These are phyloP conservation scores for Solanum hybrid DNA, from an alignment of 305 asterid species.

Conservation along the genomic window DNA sequence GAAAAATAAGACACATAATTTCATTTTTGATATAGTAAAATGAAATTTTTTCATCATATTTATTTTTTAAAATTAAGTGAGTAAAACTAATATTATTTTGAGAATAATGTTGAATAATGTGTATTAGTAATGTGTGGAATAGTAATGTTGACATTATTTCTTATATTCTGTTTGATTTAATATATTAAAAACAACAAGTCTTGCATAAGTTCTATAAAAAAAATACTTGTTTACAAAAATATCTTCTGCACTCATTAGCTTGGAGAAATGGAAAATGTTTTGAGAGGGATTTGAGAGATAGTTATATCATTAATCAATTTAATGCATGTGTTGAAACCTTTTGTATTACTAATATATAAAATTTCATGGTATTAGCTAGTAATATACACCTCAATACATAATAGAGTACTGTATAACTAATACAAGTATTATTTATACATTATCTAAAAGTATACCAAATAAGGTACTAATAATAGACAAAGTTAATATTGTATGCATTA, in stretches of 20 bases:
- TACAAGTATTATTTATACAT: not conserved
- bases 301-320: too few species aligned
- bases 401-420: not conserved
- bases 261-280: not conserved
- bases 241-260: not conserved
- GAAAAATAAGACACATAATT: not conserved
- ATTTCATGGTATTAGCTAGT: not conserved
- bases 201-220: not conserved
- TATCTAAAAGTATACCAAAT: not conserved
- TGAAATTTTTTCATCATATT: not conserved
- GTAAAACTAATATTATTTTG: not conserved
- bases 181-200: not conserved
- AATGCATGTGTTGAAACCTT: not conserved
- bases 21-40: not conserved
- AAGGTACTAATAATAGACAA: too few species aligned
- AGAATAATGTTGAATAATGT: not conserved
- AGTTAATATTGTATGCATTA: not conserved
- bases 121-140: not conserved
- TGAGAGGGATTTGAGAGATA: not conserved
- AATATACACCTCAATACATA: too few species aligned
- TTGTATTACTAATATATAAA: not conserved
- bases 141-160: not conserved
- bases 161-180: not conserved
- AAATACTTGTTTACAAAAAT: not conserved
- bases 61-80: not conserved